Percentiles rank a stretch among this genome's conserved stretches.
Conservation (phyloP, 116 monocot species). For the Cymodocea nodosa region DNA sequence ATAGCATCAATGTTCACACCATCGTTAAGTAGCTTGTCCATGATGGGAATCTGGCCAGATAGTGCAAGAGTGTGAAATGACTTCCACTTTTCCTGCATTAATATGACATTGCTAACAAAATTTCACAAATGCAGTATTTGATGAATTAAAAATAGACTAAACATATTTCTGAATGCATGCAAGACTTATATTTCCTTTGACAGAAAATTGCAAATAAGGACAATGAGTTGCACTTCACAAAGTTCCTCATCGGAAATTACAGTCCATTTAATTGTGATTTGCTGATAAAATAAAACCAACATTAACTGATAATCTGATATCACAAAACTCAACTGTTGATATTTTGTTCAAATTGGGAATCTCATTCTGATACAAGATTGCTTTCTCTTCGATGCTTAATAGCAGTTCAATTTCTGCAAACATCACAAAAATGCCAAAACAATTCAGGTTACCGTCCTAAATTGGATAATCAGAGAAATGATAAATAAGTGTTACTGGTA, state of each 20-base stretch:
- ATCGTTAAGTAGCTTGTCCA: constrained; percentile 62
- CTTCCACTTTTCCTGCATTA: constrained; percentile 69
- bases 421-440: background rate
- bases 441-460: background rate
- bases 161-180: background rate
- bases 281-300: background rate
- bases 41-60: constrained; percentile 63
- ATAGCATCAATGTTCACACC: constrained; percentile 55
- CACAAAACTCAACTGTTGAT: constrained; percentile 59
- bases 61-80: constrained; percentile 54
- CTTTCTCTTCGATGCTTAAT: constrained; percentile 58
- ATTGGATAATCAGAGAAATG: background rate
- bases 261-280: background rate
- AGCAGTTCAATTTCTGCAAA: constrained; percentile 59
- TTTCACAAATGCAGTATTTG: background rate
- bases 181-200: background rate
- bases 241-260: background rate
- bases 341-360: constrained; percentile 52
- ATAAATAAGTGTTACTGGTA: background rate
- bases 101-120: background rate
- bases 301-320: background rate
- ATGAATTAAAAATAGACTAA: background rate
- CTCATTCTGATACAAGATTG: constrained; percentile 51
- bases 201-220: background rate
- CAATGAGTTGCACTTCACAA: background rate